Evolutionary conservation across 805 yeast species (phyloP).

Genomic region (Candida quercuum): DNA sequence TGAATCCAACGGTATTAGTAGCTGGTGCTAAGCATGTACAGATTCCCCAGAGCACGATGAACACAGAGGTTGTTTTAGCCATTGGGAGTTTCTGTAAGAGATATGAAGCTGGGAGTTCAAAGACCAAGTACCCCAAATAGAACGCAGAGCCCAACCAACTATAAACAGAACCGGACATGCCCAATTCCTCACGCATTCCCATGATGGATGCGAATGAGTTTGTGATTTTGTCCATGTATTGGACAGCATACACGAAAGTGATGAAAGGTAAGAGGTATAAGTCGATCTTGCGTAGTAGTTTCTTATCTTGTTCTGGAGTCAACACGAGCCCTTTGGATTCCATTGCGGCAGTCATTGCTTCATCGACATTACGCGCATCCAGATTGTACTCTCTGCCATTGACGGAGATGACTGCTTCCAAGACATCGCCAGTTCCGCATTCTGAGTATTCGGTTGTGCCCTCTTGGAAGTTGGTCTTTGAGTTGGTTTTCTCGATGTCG

Average conservation of each 20-base stretch:
- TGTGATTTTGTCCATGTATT: constrained; percentile 38
- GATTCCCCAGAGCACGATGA: constrained; percentile 43
- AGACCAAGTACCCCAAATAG: constrained; percentile 48
- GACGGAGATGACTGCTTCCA: constrained; percentile 9
- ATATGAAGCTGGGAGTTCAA: constrained; percentile 40
- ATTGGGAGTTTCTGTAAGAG: constrained; percentile 46
- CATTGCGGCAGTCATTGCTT: constrained; percentile 38
- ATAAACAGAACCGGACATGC: constrained; percentile 36
- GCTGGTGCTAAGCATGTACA: constrained; percentile 38
- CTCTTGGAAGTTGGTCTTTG: background rate
- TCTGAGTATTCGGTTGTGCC: background rate
- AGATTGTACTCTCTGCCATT: constrained; percentile 12
- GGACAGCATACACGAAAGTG: constrained; percentile 30
- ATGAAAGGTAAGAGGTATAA: constrained; percentile 20
- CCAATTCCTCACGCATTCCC: constrained; percentile 34
- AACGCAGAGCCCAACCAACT: constrained; percentile 45
- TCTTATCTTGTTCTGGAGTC: constrained; percentile 28
- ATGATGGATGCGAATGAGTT: constrained; percentile 38
- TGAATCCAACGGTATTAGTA: constrained; percentile 37
- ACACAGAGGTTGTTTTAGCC: constrained; percentile 33
- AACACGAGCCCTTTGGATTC: constrained; percentile 26
- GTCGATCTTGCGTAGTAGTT: constrained; percentile 45
- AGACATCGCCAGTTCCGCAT: background rate
- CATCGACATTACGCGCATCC: constrained; percentile 30
- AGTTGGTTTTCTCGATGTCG: background rate